phyloP scores from a whole-genome alignment of 352 stramenopile species.

The Phytophthora europaea region DNA sequence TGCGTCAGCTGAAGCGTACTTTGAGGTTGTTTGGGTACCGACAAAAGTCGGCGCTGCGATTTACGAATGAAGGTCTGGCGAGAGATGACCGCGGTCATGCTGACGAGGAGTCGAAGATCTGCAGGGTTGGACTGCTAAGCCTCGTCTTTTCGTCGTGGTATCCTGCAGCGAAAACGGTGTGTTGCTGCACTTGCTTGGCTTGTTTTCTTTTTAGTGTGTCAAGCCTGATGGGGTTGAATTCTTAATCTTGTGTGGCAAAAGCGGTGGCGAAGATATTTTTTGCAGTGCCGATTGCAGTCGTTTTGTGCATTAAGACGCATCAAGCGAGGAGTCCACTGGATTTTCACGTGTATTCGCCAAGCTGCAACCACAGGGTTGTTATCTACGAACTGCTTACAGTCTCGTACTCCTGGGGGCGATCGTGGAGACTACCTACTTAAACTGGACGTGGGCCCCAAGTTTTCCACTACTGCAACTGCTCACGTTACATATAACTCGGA shows the following conservation, averaged over 20 bases:
- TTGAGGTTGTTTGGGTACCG: slow-evolving; percentile 75
- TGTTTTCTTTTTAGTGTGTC: neutral
- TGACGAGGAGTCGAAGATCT: slow-evolving; percentile 57
- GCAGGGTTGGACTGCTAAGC: slow-evolving; percentile 52
- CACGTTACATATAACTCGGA: slow-evolving; percentile 76
- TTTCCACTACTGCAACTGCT: slow-evolving; percentile 58
- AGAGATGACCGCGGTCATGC: slow-evolving; percentile 1
- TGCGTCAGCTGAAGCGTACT: slow-evolving; percentile 60
- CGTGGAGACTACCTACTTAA: slow-evolving; percentile 76
- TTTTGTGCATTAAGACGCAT: slow-evolving; percentile 49
- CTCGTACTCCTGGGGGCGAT: slow-evolving; percentile 40
- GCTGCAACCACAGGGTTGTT: slow-evolving; percentile 58
- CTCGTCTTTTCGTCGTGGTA: slow-evolving; percentile 63
- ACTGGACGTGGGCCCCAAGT: slow-evolving; percentile 66
- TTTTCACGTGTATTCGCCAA: slow-evolving; percentile 46
- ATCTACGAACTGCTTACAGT: slow-evolving; percentile 50
- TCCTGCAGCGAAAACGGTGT: slow-evolving; percentile 48
- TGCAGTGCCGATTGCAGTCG: slow-evolving; percentile 41
- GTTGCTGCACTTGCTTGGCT: neutral
- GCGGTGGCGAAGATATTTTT: slow-evolving; percentile 56
- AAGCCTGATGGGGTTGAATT: too few relatives aligned
- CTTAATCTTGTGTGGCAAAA: slow-evolving; percentile 17
- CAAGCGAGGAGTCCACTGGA: slow-evolving; percentile 34
- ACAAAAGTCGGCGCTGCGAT: slow-evolving; percentile 55
- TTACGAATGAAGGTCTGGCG: slow-evolving; percentile 43